Base-by-base conservation (phyloP, 768 basidiomycete genomes). In the Suillus lakei region DNA sequence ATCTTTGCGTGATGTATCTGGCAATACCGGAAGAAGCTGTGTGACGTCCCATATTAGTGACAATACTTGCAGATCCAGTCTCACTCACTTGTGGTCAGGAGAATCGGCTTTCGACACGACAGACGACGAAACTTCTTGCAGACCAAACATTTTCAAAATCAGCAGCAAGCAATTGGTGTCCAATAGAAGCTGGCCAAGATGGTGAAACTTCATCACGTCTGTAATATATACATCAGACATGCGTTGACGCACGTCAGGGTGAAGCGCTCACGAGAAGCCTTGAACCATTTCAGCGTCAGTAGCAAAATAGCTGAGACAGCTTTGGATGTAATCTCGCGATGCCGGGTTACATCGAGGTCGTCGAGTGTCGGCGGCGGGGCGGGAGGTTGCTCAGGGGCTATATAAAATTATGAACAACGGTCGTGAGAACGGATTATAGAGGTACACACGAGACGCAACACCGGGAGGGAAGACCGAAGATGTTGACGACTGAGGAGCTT, bases 131-230 rank as follows among this genome's bases (percentile, higher is more conserved):
- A 98, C 91, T 74, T 99, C 98, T 75, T 96, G 93, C 67, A 98
- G 77, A n/a, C 96, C 95, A 76, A 99, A 98, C 91, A 98, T 98
- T 82, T 98, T 98, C 70, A 99, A 80, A 59, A 99, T 93, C 36
- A 99, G 83, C 36, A 99, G 81, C 15, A 98, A 79, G 74, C 96
- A 97, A 72, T 99, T 99, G 28, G 95, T 96, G 71, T 99, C 97
- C 51, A 99, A 87, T 9, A 99, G 81, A 39, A 95, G 87, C 76
- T 97, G 96, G n/a, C 95, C 95, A 28, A 99, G 84, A 76, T 98
- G 95, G 77, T 99, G 96, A 74, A 98, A 98, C 75, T 99, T 99
- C 92, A 99, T 96, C 23, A 91, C 89, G 79, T 99, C 97, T 99
- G 69, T 18, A 32, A 61, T 46, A 26, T n/a, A 63, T 44, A 43